phyloP scores from a whole-genome alignment of 1,284 basidiomycete species.

The Heterobasidion occidentale region DNA sequence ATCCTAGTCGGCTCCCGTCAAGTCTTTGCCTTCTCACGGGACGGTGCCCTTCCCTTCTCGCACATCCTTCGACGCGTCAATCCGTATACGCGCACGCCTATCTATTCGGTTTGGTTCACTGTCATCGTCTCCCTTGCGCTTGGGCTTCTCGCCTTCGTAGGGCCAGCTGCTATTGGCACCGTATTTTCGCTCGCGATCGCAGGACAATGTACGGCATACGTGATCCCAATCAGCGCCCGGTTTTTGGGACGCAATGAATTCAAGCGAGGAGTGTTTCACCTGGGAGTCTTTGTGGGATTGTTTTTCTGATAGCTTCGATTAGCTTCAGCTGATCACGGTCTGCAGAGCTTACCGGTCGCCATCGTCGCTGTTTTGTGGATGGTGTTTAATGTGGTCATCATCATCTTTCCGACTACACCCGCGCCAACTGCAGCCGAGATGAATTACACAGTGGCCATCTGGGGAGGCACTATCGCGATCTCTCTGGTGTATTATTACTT shows the following conservation, averaged over 20 bases:
- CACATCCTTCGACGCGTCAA: conserved; percentile 61
- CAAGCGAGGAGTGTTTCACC: conserved; percentile 56
- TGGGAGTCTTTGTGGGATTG: conserved; percentile 47
- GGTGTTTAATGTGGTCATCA: conserved; percentile 50
- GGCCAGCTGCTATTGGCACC: conserved; percentile 52
- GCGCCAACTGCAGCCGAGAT: conserved; percentile 40
- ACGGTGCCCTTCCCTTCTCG: conserved; percentile 39
- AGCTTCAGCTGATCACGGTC: not conserved
- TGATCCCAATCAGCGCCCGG: conserved; percentile 33
- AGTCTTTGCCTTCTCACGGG: conserved; percentile 38
- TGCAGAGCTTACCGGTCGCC: conserved; percentile 47
- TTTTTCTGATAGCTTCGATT: not conserved
- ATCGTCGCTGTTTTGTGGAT: conserved; percentile 50
- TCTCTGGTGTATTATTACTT: conserved; percentile 59
- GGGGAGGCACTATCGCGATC: conserved; percentile 46
- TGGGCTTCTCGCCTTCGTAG: conserved; percentile 60
- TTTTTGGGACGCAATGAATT: conserved; percentile 30
- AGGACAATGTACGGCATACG: conserved; percentile 49
- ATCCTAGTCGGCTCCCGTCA: conserved; percentile 54
- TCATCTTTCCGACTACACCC: conserved; percentile 55
- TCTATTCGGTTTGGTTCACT: conserved; percentile 58
- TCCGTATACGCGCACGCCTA: conserved; percentile 49
- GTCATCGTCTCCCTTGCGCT: conserved; percentile 36
- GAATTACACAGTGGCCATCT: conserved; percentile 63
- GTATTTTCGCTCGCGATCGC: conserved; percentile 54